Evolutionary conservation across 495 filamentous ascomycete species (phyloP), one percentile per base, ranked within the genome.

Genomic region (Stereocaulon alpinum): DNA sequence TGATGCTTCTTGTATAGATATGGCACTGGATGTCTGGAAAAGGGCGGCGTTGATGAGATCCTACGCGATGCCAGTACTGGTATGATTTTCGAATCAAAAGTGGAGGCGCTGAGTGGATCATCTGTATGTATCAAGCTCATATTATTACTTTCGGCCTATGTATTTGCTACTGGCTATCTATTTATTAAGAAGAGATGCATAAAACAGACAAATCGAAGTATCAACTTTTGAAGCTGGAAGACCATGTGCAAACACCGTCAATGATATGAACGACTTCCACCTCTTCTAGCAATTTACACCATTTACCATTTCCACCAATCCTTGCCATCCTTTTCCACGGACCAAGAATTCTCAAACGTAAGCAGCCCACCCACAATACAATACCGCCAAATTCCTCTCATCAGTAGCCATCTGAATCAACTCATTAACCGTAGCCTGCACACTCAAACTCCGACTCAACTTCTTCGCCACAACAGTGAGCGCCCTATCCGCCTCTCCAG

Each of bases 321-420:
- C 6, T 42, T 42, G 18, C 6, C 24, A 14, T 4, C 22, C 15
- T 47, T 12, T 44, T 1, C 15, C 10, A 40, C 18, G 12, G 1
- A 24, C 20, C 24, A 3, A 1, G 10, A 15, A 4, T 30, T 20
- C 11, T 63, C 56, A 67, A 58, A 81, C 83, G 77, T 86, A 87
- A 56, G 84, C 81, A 40, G 83, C 84, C 84, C 84, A 87, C 15
- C 84, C 91, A 68, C 82, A 85, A 79, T 89, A 98, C 61, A 98
- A 76, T 49, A 96, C 82, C 4, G 94, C 94, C 66, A 98, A 70
- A 70, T 98, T 96, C 67, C 81, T 79, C 75, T 93, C 91, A 73
- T 97, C 94, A 12, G 84, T 89, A 24, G 94, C 92, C 73, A 92
- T 87, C 69, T 96, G 93, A 61, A 97, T 97, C 57, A 98, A 73